Percentiles rank a stretch among this genome's conserved stretches.
Evolutionary conservation across 441 rosid genomes (phyloP).

Genomic region (Sinapis alba): DNA sequence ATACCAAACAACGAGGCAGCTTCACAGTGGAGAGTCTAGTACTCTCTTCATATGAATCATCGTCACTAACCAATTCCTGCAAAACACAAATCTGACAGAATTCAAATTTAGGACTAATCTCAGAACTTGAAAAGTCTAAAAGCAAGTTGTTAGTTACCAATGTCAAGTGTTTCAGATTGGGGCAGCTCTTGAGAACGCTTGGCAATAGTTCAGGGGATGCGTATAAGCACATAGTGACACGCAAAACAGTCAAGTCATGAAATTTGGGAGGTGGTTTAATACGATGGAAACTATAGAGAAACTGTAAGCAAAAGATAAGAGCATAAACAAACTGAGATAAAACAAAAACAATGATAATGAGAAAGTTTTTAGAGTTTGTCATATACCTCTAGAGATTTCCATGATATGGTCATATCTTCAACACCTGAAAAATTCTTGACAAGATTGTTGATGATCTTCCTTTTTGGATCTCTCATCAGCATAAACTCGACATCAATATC

Average conservation of each 20-base stretch:
- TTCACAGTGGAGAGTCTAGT: background rate
- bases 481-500: background rate
- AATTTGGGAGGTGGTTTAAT: background rate
- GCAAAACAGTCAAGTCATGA: conserved; percentile 1
- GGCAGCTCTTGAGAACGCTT: background rate
- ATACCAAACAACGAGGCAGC: conserved; percentile 15
- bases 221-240: background rate
- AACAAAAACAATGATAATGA: background rate
- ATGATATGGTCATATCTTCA: conserved; percentile 14
- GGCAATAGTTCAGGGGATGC: background rate
- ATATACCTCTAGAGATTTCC: conserved; percentile 2
- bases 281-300: background rate
- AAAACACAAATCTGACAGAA: background rate
- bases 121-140: background rate
- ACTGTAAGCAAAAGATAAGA: conserved; percentile 7
- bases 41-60: background rate
- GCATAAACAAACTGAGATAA: background rate
- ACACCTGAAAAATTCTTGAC: background rate
- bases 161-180: background rate
- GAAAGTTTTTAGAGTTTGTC: background rate
- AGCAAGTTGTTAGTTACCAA: conserved; percentile 1
- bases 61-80: background rate
- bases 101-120: background rate
- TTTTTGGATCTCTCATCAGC: background rate
- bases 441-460: background rate